Evolutionary conservation across 176 grass and related monocot genomes (phyloP), one percentile per base, ranked within the genome.

Genomic region (Chloris gayana): DNA sequence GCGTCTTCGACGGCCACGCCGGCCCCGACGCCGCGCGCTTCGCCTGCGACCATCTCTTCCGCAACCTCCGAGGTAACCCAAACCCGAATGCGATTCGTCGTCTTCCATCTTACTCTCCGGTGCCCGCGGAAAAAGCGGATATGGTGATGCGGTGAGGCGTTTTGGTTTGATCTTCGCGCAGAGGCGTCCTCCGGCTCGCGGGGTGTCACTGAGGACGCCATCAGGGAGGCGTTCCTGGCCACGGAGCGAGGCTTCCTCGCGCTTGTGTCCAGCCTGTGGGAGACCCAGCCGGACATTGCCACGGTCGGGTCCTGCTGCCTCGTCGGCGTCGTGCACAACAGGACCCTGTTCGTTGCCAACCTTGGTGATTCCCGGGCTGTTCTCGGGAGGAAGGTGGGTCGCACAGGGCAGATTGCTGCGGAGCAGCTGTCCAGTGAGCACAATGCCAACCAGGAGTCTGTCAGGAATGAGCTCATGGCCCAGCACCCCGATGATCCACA

Each of bases 221-320:
- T 99, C 72, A 87, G 72, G 82, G 77, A 59, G 25, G 86, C 96
- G 22, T 99, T 95, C 79, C 80, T 89, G 22, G 84, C 84, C 72
- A 99, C 92, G 2, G 96, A 99, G 77, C 90, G 81, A 72, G 84
- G 76, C 64, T 95, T 99, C 74, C 77, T 95, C 70, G 77, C 57
- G 24, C 76, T 88, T 1, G 86, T 99, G 33, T 79, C 88, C 9
- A 33, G 84, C 53, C 57, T 80, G 21, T 99, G 88, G 88, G 85
- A 64, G 25, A 68, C 88, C 4, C 84, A 87, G n/a, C 96, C 96
- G 34, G 88, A 99, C 58, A 82, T 86, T 50, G 92, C 96, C 79
- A 95, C 96, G 37, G 78, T 64, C 15, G 90, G 96, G 8, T 82
- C 96, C 26, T 99, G 96, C 82, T 93, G 92, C 70, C 86, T 99